A percentile compares a stretch with the other conserved stretches of the same genome.
Conservation (phyloP, 1,139 yeast species). For the Magnusiomyces sp. region DNA sequence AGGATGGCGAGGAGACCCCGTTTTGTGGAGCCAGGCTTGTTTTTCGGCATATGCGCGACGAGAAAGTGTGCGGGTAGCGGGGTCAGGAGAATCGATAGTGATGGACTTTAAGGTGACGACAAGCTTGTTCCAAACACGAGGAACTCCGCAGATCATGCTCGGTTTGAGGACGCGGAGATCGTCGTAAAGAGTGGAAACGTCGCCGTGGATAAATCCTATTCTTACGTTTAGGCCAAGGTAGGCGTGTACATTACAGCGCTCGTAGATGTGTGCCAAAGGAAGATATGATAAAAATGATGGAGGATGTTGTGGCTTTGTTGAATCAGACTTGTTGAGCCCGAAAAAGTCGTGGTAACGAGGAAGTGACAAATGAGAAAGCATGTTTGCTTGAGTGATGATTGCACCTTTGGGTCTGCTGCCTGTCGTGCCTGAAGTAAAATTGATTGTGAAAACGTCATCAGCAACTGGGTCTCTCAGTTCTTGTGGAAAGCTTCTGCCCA, state of each 20-base stretch:
- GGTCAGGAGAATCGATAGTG: slow-evolving; percentile 20
- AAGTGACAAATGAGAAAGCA: slow-evolving; percentile 42
- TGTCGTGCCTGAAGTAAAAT: slow-evolving; percentile 72
- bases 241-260: slow-evolving; percentile 30
- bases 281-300: slow-evolving; percentile 36
- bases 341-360: slow-evolving; percentile 19
- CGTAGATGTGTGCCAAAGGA: slow-evolving; percentile 66
- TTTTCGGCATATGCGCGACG: slow-evolving; percentile 36
- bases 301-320: neutral
- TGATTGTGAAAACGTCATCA: slow-evolving; percentile 51
- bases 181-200: slow-evolving; percentile 39
- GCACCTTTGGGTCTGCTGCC: slow-evolving; percentile 63
- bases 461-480: slow-evolving; percentile 45
- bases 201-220: slow-evolving; percentile 40
- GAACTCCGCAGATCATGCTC: slow-evolving; percentile 46
- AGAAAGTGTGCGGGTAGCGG: slow-evolving; percentile 16
- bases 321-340: neutral
- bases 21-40: slow-evolving; percentile 28
- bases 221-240: slow-evolving; percentile 28
- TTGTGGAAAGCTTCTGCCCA: slow-evolving; percentile 44
- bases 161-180: slow-evolving; percentile 52
- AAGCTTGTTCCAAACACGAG: slow-evolving; percentile 54
- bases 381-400: slow-evolving; percentile 44
- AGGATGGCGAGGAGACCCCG: slow-evolving; percentile 31
- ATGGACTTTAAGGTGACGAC: slow-evolving; percentile 43